Evolutionary conservation across 345 rosid genomes (phyloP), one percentile per base, ranked within the genome.

Genomic region (Conringia planisiliqua): DNA sequence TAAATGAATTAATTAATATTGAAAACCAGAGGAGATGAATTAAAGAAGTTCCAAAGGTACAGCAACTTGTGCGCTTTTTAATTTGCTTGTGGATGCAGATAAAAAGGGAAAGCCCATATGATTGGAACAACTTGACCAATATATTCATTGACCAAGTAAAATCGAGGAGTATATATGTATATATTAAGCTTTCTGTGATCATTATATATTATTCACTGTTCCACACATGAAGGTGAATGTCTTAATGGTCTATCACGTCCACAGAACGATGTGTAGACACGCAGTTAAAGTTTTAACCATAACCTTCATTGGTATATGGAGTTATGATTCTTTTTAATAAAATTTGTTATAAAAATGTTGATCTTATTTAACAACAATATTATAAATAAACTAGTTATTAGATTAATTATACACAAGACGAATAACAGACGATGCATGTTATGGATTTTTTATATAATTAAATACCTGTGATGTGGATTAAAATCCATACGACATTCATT

Each of bases 51-150:
- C n/a, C 59, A 18, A 33, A 33, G 22, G 46, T 66, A 73, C 40
- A 65, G 0, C 66, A 66, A 57, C 78, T 74, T 74, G 65, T 73
- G 30, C 39, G 22, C 71, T 42, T 73, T 56, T 33, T 22, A 32
- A 32, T 73, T 16, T 32, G 58, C 22, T 32, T 46, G 12, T 54
- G 20, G 56, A 44, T 65, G 77, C 71, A 43, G 66, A 65, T 74
- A 35, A 55, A 64, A 64, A 64, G 39, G 71, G 77, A 33, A 35
- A 10, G 30, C 58, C 77, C 35, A 65, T 74, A 66, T 65, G 71
- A 43, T 64, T 44, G 65, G 64, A 73, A 54, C 77, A 54, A 43
- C 71, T 64, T 64, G 64, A 43, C 18, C 46, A 40, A 43, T 54
- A 11, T 61, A 50, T 50, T 24, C 7, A 24, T 24, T 51, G 24